These are phyloP conservation scores for Lichtheimia corymbifera DNA, from an alignment of 371 early-diverging fungal genomes.

Conservation along the genomic window DNA sequence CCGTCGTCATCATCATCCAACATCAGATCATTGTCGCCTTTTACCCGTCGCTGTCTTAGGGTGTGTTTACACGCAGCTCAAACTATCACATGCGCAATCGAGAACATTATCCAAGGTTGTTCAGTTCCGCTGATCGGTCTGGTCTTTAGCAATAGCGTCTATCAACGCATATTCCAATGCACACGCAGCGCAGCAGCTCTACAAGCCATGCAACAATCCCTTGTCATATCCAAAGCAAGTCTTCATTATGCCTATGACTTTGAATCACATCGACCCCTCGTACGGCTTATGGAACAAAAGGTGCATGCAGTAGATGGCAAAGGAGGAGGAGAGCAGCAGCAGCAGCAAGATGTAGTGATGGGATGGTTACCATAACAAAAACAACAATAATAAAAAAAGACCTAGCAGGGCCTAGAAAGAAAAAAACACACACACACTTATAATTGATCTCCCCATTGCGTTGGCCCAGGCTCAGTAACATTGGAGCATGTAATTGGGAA, in stretches of 20 bases:
- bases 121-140: conserved; percentile 36
- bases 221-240: conserved; percentile 32
- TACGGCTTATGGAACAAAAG: conserved; percentile 29
- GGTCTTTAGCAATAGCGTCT: conserved; percentile 43
- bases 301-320: conserved; percentile 11
- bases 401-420: background rate
- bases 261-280: conserved; percentile 33
- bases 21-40: conserved; percentile 11
- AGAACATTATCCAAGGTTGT: conserved; percentile 30
- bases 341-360: background rate
- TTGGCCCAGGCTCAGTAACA: conserved; percentile 3
- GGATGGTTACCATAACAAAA: background rate
- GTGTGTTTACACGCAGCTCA: conserved; percentile 42
- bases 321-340: background rate
- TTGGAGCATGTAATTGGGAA: background rate
- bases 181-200: conserved; percentile 27
- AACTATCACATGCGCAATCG: conserved; percentile 33
- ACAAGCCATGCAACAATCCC: conserved; percentile 28
- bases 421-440: background rate
- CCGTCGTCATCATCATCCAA: conserved; percentile 6
- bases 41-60: conserved; percentile 24
- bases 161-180: conserved; percentile 31
- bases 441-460: too few relatives aligned
- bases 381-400: background rate
- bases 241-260: conserved; percentile 38